A percentile compares a stretch with the other conserved stretches of the same genome.
phyloP scores from a whole-genome alignment of 2,329 filamentous ascomycete species.

The Cryoendolithus antarcticus region DNA sequence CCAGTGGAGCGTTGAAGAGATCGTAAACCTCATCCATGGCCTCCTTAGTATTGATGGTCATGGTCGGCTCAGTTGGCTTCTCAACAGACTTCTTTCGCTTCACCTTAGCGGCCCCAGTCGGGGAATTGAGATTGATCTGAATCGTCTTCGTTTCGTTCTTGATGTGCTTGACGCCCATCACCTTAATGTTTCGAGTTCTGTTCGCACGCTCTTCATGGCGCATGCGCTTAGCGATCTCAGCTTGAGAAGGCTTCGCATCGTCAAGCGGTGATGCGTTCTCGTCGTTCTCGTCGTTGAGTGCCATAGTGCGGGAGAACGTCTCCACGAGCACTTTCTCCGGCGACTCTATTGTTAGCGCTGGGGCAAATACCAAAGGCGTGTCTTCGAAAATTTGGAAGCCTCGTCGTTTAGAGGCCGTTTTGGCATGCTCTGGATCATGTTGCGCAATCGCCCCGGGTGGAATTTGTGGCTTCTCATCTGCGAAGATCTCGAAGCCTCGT shows the following conservation, averaged over 20 bases:
- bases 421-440: constrained; percentile 5
- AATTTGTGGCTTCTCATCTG: too few species aligned
- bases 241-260: constrained; percentile 20
- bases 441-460: too few species aligned
- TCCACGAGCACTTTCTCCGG: constrained; percentile 15
- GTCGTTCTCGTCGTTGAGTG: constrained; percentile 32
- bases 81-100: constrained; percentile 63
- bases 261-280: constrained; percentile 34
- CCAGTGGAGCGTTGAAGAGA: constrained; percentile 82
- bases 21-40: constrained; percentile 97
- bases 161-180: constrained; percentile 61
- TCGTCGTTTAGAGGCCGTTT: constrained; percentile 10
- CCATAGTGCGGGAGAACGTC: constrained; percentile 18
- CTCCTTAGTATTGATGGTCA: constrained; percentile 91
- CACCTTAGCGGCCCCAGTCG: constrained; percentile 62
- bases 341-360: constrained; percentile 3
- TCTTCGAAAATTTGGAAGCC: constrained; percentile 25
- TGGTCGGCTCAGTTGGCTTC: constrained; percentile 69
- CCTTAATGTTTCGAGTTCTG: constrained; percentile 50
- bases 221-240: constrained; percentile 35
- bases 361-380: constrained; percentile 8
- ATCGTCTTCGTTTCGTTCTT: constrained; percentile 70
- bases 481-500: too few species aligned
- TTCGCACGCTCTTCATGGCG: constrained; percentile 38
- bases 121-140: constrained; percentile 86